These are phyloP conservation scores for Arabis hirsuta DNA, from an alignment of 345 rosid species.

Conservation along the genomic window DNA sequence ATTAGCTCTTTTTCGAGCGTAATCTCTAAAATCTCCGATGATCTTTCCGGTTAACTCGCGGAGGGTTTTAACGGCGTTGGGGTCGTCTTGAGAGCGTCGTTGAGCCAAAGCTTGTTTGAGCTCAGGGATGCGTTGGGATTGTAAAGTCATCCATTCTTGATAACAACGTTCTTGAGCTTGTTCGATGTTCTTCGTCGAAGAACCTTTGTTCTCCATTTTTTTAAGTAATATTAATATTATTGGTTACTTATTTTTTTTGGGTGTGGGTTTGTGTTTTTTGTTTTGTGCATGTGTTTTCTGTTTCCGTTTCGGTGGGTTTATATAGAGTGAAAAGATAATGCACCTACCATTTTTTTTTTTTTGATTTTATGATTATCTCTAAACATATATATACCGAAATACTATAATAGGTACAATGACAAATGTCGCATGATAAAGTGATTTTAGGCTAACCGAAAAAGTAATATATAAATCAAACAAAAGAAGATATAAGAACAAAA, in stretches of 20 bases:
- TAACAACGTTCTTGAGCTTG: constrained; percentile 39
- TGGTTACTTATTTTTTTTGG: background rate
- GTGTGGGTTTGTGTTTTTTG: background rate
- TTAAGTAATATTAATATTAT: background rate
- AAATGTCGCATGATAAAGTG: background rate
- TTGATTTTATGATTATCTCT: background rate
- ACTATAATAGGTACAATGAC: background rate
- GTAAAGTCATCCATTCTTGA: constrained; percentile 31
- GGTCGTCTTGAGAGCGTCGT: background rate
- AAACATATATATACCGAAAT: background rate
- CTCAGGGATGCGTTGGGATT: constrained; percentile 30
- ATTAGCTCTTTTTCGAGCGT: constrained; percentile 29
- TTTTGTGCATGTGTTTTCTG: background rate
- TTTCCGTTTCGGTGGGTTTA: constrained; percentile 25
- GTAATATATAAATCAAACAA: background rate
- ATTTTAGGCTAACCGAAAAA: background rate
- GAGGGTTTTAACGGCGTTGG: constrained; percentile 4
- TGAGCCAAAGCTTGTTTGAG: constrained; percentile 31
- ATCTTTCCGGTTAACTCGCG: constrained; percentile 28
- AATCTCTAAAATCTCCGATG: constrained; percentile 33
- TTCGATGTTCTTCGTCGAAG: constrained; percentile 26
- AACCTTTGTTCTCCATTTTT: constrained; percentile 21
- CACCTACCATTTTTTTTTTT: background rate
- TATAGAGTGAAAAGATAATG: constrained; percentile 14
- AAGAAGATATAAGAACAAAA: background rate